A percentile compares a stretch with the other conserved stretches of the same genome.
Evolutionary conservation across 371 early-diverging fungal species (phyloP).

Genomic region (Syncephalastrum monosporum): DNA sequence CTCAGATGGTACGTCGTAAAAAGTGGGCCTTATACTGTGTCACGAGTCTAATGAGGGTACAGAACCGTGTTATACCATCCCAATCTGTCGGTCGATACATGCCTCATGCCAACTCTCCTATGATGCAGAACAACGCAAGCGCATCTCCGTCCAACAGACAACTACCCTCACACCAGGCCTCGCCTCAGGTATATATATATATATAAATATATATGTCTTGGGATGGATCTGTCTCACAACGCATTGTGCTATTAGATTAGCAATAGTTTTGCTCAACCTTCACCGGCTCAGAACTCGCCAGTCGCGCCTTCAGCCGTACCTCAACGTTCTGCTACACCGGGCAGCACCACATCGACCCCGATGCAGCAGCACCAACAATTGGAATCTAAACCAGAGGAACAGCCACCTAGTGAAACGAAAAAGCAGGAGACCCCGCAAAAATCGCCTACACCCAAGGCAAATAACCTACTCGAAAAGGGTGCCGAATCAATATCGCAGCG

Average conservation of each 20-base stretch:
- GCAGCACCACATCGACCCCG: constrained; percentile 37
- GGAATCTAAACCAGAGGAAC: constrained; percentile 3
- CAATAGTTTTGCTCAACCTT: constrained; percentile 29
- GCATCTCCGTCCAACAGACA: constrained; percentile 25
- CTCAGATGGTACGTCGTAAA: constrained; percentile 19
- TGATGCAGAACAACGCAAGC: constrained; percentile 17
- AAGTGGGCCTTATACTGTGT: background rate
- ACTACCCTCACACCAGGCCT: constrained; percentile 17
- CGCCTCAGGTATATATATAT: constrained; percentile 19
- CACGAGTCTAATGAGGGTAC: constrained; percentile 1
- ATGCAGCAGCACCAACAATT: constrained; percentile 36
- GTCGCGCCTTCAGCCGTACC: constrained; percentile 27
- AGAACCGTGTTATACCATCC: constrained; percentile 40
- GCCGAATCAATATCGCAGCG: constrained; percentile 1
- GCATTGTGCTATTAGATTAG: background rate
- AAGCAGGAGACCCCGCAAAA: constrained; percentile 7
- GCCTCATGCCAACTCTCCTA: constrained; percentile 24
- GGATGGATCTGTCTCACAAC: background rate
- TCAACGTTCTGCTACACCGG: constrained; percentile 33
- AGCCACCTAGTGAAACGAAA: background rate
- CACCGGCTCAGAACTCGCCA: constrained; percentile 20
- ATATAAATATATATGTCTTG: background rate
- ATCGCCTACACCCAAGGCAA: constrained; percentile 6
- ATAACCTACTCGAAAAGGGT: background rate
- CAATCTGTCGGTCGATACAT: constrained; percentile 36